These are phyloP conservation scores for Aspergillus sojae DNA, from an alignment of 2,329 filamentous ascomycete genomes.

Conservation along the genomic window DNA sequence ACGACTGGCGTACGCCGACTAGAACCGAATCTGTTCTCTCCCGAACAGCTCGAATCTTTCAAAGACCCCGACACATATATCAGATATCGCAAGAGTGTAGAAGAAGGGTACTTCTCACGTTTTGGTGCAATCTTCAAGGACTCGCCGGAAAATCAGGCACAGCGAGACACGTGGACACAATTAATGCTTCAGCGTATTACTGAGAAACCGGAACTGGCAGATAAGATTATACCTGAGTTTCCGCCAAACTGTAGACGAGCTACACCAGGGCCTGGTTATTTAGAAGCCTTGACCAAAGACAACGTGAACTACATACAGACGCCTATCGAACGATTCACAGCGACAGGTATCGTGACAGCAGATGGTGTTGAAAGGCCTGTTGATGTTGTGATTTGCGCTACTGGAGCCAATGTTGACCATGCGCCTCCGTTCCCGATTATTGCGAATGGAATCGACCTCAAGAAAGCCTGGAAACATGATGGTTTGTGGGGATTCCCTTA, in stretches of 20 bases:
- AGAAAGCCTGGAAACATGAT: conserved; percentile 58
- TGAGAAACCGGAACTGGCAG: conserved; percentile 58
- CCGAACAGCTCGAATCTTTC: conserved; percentile 60
- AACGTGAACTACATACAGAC: conserved; percentile 65
- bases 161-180: conserved; percentile 52
- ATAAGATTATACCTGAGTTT: conserved; percentile 63
- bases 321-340: conserved; percentile 61
- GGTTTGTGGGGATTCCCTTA: conserved; percentile 65
- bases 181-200: conserved; percentile 59
- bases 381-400: conserved; percentile 69
- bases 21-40: conserved; percentile 57
- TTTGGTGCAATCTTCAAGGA: conserved; percentile 59
- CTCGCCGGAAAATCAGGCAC: conserved; percentile 52
- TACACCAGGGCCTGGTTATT: conserved; percentile 68
- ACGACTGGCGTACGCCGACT: conserved; percentile 55
- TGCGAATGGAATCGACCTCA: conserved; percentile 57
- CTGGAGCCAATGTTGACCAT: conserved; percentile 65
- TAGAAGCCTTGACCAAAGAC: conserved; percentile 63
- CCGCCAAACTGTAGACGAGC: conserved; percentile 66
- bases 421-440: conserved; percentile 64
- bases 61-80: conserved; percentile 64
- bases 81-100: conserved; percentile 59
- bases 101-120: conserved; percentile 64
- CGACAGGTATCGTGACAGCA: conserved; percentile 60
- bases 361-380: conserved; percentile 62